phyloP scores from a whole-genome alignment of 495 filamentous ascomycete species.

The Aspergillus cavernicola region DNA sequence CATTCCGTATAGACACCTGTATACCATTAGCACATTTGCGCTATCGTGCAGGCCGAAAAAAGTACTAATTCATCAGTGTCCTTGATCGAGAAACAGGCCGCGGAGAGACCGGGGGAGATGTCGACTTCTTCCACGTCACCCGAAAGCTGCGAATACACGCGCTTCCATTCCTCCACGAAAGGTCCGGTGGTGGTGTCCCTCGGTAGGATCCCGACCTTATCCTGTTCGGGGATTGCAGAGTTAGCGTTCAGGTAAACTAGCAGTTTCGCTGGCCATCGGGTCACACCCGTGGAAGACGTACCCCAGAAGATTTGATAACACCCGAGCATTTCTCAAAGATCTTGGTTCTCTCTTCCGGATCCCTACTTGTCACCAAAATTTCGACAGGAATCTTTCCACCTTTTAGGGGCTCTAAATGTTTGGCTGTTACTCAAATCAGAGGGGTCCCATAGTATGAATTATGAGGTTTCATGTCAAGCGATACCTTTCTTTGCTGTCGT shows the following conservation, averaged over 20 bases:
- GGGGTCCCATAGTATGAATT: not conserved
- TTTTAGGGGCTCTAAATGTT: constrained; percentile 89
- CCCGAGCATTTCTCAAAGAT: constrained; percentile 78
- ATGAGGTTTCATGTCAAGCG: not conserved
- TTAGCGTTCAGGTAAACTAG: not conserved
- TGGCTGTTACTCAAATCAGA: constrained; percentile 50
- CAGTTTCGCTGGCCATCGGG: too few relatives aligned
- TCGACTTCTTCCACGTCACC: constrained; percentile 90
- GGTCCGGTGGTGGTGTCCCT: constrained; percentile 83
- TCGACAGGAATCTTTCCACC: constrained; percentile 88
- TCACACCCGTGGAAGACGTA: constrained; percentile 52
- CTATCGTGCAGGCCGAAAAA: not conserved
- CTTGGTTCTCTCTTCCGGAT: constrained; percentile 81
- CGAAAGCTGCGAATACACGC: constrained; percentile 65
- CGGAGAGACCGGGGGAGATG: constrained; percentile 73
- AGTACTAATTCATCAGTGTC: constrained; percentile 85
- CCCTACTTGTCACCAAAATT: constrained; percentile 84
- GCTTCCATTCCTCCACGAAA: constrained; percentile 95
- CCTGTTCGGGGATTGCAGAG: constrained; percentile 41
- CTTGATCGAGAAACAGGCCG: constrained; percentile 85
- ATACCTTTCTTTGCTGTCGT: constrained; percentile 96
- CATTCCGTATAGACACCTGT: constrained; percentile 82
- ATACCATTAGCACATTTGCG: constrained; percentile 2
- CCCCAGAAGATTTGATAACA: constrained; percentile 81
- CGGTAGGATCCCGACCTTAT: constrained; percentile 80